Evolutionary conservation across 73 alveolate species (phyloP), one percentile per base, ranked within the genome.

Genomic region (Breviolum minutum): DNA sequence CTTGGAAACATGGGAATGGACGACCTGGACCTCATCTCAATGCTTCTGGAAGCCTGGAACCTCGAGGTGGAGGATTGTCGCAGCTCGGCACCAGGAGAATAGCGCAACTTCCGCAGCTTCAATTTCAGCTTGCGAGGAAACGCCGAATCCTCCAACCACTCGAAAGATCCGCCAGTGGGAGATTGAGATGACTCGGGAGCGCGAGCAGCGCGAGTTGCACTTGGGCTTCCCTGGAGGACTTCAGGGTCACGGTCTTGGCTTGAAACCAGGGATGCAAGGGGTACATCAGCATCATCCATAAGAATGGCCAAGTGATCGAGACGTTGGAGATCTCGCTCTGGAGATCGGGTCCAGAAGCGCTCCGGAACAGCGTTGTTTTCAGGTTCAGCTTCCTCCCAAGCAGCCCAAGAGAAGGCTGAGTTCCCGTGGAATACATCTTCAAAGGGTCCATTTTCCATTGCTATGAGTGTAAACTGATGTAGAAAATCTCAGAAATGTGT

Each of bases 371-470:
- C 24, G 11, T 11, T 13, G 17, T 11, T 66, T 66, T 66, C 60
- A 20, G 92, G 61, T 83, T 61, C 92, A 83, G 54, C 92, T 83
- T 83, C 92, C 92, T 83, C 92, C 92, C 92, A 83, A 12, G 92
- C 92, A 54, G 74, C 92, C 92, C 92, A 83, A 62, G 92, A 60
- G 92, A 83, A 83, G 20, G 92, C 92, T 24, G 73, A 20, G 61
- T 74, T 83, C 48, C 76, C 92, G 74, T 17, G 74, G n/a, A n/a
- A n/a, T n/a, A n/a, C n/a, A n/a, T n/a, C n/a, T n/a, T n/a, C n/a
- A n/a, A n/a, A n/a, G n/a, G n/a, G n/a, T n/a, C n/a, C n/a, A n/a
- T n/a, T n/a, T n/a, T n/a, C n/a, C n/a, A n/a, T n/a, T n/a, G n/a
- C n/a, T n/a, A n/a, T n/a, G n/a, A n/a, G n/a, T n/a, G n/a, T n/a